Evolutionary conservation across 2,329 filamentous ascomycete species (phyloP).

Genomic region (Cladosporium sp.): DNA sequence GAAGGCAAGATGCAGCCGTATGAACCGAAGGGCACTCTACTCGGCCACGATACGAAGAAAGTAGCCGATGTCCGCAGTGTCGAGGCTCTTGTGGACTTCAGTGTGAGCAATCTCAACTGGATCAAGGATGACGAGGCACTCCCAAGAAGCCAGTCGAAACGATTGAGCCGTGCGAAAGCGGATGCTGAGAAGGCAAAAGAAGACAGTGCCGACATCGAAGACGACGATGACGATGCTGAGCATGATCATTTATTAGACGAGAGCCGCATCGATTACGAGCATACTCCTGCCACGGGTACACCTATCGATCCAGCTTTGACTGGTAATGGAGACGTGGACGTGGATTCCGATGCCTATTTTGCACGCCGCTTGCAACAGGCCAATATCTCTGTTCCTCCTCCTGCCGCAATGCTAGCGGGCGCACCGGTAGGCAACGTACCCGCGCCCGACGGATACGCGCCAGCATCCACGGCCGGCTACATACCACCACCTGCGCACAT

Average conservation of each 20-base stretch:
- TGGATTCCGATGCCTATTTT: conserved; percentile 30
- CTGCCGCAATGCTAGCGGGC: conserved; percentile 33
- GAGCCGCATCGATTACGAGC: conserved; percentile 42
- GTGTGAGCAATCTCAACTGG: conserved; percentile 84
- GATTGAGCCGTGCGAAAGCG: conserved; percentile 45
- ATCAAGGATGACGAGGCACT: conserved; percentile 57
- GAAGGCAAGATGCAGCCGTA: conserved; percentile 72
- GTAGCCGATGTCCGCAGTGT: conserved; percentile 90
- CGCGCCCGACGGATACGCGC: conserved; percentile 34
- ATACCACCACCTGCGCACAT: conserved; percentile 31
- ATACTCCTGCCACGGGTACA: conserved; percentile 39
- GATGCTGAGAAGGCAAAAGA: conserved; percentile 56
- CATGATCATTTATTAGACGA: conserved; percentile 34
- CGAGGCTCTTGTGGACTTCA: conserved; percentile 87
- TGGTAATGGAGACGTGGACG: conserved; percentile 26
- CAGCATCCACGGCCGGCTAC: conserved; percentile 29
- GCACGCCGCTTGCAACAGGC: conserved; percentile 33
- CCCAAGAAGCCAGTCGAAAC: conserved; percentile 38
- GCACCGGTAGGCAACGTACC: conserved; percentile 20
- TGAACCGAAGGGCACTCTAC: conserved; percentile 78
- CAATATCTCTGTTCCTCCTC: conserved; percentile 31
- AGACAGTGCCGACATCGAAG: conserved; percentile 46
- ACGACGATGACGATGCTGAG: conserved; percentile 46
- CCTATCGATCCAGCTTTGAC: conserved; percentile 38
- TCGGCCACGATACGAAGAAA: conserved; percentile 87